Conservation (phyloP, 805 yeast species). For the Candida glaebosa region DNA sequence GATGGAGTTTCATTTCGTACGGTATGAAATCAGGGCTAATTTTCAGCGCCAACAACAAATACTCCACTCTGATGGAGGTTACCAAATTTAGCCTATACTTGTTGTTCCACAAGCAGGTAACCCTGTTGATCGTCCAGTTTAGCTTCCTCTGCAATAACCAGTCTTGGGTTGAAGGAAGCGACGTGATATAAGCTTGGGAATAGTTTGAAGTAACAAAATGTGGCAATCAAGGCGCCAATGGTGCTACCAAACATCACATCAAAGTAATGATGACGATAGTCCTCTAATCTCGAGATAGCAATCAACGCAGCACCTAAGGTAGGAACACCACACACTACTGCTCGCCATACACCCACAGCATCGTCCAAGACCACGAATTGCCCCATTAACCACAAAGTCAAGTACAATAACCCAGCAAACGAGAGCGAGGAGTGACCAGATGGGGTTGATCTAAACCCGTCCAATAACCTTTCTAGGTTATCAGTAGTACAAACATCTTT, state of each 20-base stretch:
- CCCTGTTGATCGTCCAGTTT: conserved; percentile 27
- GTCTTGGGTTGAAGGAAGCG: conserved; percentile 39
- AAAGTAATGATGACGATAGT: conserved; percentile 88
- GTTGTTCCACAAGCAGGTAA: conserved; percentile 2
- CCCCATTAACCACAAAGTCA: conserved; percentile 64
- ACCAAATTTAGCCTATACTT: too few relatives aligned
- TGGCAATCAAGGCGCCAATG: conserved; percentile 62
- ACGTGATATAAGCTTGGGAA: conserved; percentile 41
- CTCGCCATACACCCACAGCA: conserved; percentile 61
- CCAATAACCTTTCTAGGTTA: conserved; percentile 36
- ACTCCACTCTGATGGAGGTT: too few relatives aligned
- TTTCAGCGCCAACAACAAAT: too few relatives aligned
- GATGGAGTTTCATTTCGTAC: too few relatives aligned
- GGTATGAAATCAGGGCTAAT: too few relatives aligned
- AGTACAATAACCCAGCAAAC: conserved; percentile 63
- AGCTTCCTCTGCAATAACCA: conserved; percentile 14
- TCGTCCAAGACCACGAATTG: conserved; percentile 50
- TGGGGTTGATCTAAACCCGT: conserved; percentile 81
- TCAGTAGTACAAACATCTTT: conserved; percentile 62
- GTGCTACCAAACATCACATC: conserved; percentile 75
- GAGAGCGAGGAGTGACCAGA: conserved; percentile 76
- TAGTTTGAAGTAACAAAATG: conserved; percentile 51
- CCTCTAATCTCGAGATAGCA: conserved; percentile 85
- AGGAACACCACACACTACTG: conserved; percentile 51
- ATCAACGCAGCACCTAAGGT: conserved; percentile 66